Percentiles rank a stretch among this genome's conserved stretches.
Conservation (phyloP, 495 filamentous ascomycete species). For the Neurospora africana region DNA sequence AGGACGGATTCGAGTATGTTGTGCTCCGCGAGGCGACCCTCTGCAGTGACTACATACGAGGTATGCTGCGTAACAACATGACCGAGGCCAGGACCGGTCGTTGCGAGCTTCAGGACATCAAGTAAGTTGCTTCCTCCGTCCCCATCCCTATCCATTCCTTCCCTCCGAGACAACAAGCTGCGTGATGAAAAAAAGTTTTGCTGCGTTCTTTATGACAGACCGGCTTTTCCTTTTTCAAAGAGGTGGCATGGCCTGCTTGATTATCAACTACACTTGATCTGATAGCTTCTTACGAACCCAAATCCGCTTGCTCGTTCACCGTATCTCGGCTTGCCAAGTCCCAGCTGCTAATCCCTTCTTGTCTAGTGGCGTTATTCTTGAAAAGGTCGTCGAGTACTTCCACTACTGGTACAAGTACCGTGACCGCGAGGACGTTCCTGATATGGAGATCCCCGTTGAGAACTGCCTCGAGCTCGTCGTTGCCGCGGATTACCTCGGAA, state of each 20-base stretch:
- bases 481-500: slow-evolving; percentile 71
- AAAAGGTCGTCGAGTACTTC: slow-evolving; percentile 87
- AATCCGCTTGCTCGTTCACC: not conserved
- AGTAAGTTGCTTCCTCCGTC: slow-evolving; percentile 36
- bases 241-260: slow-evolving; percentile 32
- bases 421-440: slow-evolving; percentile 65
- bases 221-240: slow-evolving; percentile 1
- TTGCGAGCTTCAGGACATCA: slow-evolving; percentile 61
- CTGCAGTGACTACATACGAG: slow-evolving; percentile 64
- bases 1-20: slow-evolving; percentile 82
- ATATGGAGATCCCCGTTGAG: slow-evolving; percentile 85
- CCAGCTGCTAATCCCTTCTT: not conserved
- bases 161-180: slow-evolving; percentile 6
- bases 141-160: not conserved
- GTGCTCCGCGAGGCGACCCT: slow-evolving; percentile 66
- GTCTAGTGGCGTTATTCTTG: slow-evolving; percentile 64
- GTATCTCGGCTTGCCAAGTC: not conserved
- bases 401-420: slow-evolving; percentile 79
- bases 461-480: slow-evolving; percentile 81
- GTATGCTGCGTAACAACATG: slow-evolving; percentile 82
- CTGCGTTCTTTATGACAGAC: slow-evolving; percentile 32
- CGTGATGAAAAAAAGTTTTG: slow-evolving; percentile 34
- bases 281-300: slow-evolving; percentile 17
- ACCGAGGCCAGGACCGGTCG: slow-evolving; percentile 54
- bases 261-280: slow-evolving; percentile 50